Evolutionary conservation across 768 basidiomycete genomes (phyloP), one percentile per base, ranked within the genome.

Genomic region (Brasilioporus rufonigricans): DNA sequence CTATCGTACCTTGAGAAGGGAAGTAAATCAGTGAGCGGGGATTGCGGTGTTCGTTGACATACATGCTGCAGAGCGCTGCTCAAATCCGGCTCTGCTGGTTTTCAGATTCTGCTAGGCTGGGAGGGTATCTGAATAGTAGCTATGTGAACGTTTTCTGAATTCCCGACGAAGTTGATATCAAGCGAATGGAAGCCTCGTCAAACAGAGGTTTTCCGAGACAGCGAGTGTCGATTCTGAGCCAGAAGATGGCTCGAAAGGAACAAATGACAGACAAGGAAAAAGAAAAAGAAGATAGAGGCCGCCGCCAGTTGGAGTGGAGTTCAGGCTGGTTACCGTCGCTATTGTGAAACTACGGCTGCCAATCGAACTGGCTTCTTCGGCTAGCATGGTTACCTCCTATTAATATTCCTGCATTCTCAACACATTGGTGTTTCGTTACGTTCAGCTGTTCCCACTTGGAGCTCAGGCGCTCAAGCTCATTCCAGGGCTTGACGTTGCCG

Each of bases 21-120:
- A n/a, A 41, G 55, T 51, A 29, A 54, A 35, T 60, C 19, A 56
- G 45, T 14, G 61, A 35, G 49, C 48, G 10, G 39, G 6, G 33
- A 48, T 56, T 52, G 27, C 53, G 29, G 31, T 50, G 44, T 44
- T 52, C 39, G 44, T 40, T 29, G 46, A 78, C 86, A 35, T 72
- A 91, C 89, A 87, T 76, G 68, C 83, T 82, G 69, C 87, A 85
- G 51, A 81, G 82, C 74, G 52, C 74, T 76, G 67, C 84, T 83
- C 14, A 80, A 79, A 59, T 84, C 75, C 29, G 78, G 71, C 43
- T 73, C 74, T 67, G 74, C 61, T 68, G 79, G 74, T 59, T 76
- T 58, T 62, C 79, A 71, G 64, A 71, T 73, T 58, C 62, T 58
- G 51, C 56, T 59, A 29, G 56, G 60, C 60, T 73, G 73, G 1